Evolutionary conservation across 2,329 filamentous ascomycete genomes (phyloP).

Genomic region (Diaporthe amygdali): DNA sequence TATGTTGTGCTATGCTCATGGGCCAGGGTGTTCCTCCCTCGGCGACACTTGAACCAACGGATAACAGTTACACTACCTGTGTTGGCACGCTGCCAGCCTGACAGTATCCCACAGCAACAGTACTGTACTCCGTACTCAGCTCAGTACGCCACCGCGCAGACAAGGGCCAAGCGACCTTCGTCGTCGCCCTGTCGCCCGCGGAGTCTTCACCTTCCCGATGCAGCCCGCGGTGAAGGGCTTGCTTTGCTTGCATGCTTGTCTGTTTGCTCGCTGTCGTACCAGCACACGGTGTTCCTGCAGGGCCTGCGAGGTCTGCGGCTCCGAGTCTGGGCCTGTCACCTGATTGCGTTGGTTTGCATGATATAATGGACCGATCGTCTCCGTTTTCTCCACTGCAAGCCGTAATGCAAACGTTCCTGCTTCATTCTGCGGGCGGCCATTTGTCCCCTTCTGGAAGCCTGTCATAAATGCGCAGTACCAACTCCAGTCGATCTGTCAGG

Average conservation of each 20-base stretch:
- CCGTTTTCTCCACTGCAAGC: slow-evolving; percentile 16
- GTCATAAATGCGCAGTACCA: slow-evolving; percentile 17
- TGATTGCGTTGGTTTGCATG: slow-evolving; percentile 24
- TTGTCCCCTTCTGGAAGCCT: slow-evolving; percentile 25
- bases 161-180: not conserved
- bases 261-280: not conserved
- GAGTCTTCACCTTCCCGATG: not conserved
- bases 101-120: not conserved
- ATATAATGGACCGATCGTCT: slow-evolving; percentile 1
- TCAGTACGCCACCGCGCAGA: not conserved
- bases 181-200: slow-evolving; percentile 5
- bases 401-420: slow-evolving; percentile 13
- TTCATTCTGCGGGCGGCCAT: slow-evolving; percentile 22
- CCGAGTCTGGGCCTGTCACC: not conserved
- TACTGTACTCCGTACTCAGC: too few relatives aligned
- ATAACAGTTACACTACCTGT: too few relatives aligned
- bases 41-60: not conserved
- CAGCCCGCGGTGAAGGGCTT: slow-evolving; percentile 1
- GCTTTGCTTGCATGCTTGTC: not conserved
- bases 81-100: too few relatives aligned
- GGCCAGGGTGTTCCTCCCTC: not conserved
- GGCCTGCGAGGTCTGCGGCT: not conserved
- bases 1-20: not conserved
- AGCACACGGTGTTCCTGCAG: slow-evolving; percentile 13
- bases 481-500: slow-evolving; percentile 19